phyloP scores from a whole-genome alignment of 495 filamentous ascomycete species.

The Talaromyces thailandensis region DNA sequence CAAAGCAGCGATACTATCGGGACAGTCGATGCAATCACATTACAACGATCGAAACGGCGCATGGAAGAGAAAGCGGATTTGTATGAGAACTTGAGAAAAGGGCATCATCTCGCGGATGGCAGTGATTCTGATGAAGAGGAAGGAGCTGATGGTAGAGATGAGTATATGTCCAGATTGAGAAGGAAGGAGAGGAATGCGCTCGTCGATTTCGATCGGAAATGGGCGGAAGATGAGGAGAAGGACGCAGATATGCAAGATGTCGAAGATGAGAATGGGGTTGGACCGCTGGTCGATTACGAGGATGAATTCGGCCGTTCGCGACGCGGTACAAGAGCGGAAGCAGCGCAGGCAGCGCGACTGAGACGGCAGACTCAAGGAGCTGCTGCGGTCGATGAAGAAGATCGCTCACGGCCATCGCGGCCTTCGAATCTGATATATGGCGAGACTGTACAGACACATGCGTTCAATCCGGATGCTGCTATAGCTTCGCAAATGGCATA shows the following conservation, averaged over 20 bases:
- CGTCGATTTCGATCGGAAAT: slow-evolving; percentile 93
- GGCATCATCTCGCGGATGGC: slow-evolving; percentile 40
- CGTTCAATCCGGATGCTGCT: slow-evolving; percentile 63
- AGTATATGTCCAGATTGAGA: slow-evolving; percentile 24
- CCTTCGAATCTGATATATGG: slow-evolving; percentile 75
- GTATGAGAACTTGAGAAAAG: slow-evolving; percentile 75
- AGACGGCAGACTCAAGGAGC: slow-evolving; percentile 26
- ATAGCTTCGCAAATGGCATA: slow-evolving; percentile 57
- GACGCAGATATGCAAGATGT: slow-evolving; percentile 20
- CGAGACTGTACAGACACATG: slow-evolving; percentile 67
- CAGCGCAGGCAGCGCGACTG: slow-evolving; percentile 43
- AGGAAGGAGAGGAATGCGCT: slow-evolving; percentile 44
- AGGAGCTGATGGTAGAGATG: slow-evolving; percentile 36
- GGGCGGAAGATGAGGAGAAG: slow-evolving; percentile 57
- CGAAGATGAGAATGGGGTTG: slow-evolving; percentile 31
- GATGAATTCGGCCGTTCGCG: slow-evolving; percentile 86
- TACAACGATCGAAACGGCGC: slow-evolving; percentile 57
- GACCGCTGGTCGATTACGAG: slow-evolving; percentile 66
- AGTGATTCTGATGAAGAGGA: slow-evolving; percentile 23
- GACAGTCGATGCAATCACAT: slow-evolving; percentile 30
- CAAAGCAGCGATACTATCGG: slow-evolving; percentile 30
- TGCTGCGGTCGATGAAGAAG: slow-evolving; percentile 34
- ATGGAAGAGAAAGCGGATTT: slow-evolving; percentile 82
- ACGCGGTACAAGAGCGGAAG: slow-evolving; percentile 54
- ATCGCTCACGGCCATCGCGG: slow-evolving; percentile 48